Base-by-base conservation (phyloP, 177 flowering plant genomes). In the Tripterygium wilfordii region DNA sequence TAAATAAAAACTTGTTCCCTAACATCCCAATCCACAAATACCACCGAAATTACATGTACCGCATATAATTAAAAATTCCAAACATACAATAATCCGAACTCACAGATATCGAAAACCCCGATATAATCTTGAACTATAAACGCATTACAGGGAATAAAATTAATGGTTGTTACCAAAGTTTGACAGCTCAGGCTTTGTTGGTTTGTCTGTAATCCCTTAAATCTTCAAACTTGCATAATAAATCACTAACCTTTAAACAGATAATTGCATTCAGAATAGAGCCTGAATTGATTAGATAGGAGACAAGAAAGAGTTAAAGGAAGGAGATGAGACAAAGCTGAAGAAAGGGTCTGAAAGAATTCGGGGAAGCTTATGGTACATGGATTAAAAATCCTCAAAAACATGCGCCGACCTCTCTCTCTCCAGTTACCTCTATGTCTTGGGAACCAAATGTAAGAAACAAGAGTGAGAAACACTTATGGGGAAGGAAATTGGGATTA, bases 321-420 rank as follows among this genome's bases (percentile, higher is more conserved):
- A 41, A 51, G 3, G 18, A 8, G 37, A 17, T 43, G 56, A 49
- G 37, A 42, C 28, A 46, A n/a, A n/a, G 54, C 8, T 48, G 45
- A 63, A 31, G 51, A 61, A 56, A 45, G 62, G n/a, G 62, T 54
- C 43, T 60, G 68, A 51, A 70, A 67, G 68, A 64, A 67, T 58
- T 70, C 66, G 62, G 70, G 56, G 39, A 5, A 3, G 28, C 13
- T 36, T 14, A 30, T 22, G 43, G n/a, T n/a, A n/a, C n/a, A n/a
- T n/a, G n/a, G n/a, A n/a, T n/a, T n/a, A 56, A 56, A 66, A 62
- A 65, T 65, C 68, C 69, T 74, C 54, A 42, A 62, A 54, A 42
- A 53, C 63, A 53, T 57, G 64, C 36, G 37, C 53, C 45, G 45
- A n/a, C 48, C 26, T 31, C 59, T 19, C 42, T 51, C 46, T 36